Evolutionary conservation across 2,329 filamentous ascomycete genomes (phyloP).

Genomic region (Penicillium italicum): DNA sequence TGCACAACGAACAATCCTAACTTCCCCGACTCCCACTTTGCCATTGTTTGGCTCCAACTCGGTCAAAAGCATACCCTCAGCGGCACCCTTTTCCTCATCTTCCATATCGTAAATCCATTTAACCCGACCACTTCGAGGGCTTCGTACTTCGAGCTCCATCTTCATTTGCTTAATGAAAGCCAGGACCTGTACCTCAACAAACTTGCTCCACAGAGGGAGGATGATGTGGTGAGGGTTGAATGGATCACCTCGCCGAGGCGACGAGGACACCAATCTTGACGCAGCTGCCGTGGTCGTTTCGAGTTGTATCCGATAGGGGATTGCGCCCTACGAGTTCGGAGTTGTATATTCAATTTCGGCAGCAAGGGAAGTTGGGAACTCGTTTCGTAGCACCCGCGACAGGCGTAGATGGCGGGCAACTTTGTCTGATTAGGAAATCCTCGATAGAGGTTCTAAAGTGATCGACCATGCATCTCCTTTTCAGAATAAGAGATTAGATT

Average conservation of each 20-base stretch:
- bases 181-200: constrained; percentile 57
- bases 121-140: constrained; percentile 47
- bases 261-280: constrained; percentile 36
- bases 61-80: constrained; percentile 53
- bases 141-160: constrained; percentile 64
- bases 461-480: constrained; percentile 60
- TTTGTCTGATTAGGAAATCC: constrained; percentile 13
- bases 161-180: constrained; percentile 65
- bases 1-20: constrained; percentile 13
- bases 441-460: constrained; percentile 39
- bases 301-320: constrained; percentile 47
- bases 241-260: constrained; percentile 50
- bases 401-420: constrained; percentile 52
- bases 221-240: constrained; percentile 52
- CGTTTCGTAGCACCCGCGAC: constrained; percentile 54
- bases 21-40: constrained; percentile 29
- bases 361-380: constrained; percentile 55
- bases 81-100: constrained; percentile 51
- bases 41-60: constrained; percentile 42
- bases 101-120: constrained; percentile 53
- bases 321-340: constrained; percentile 30
- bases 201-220: constrained; percentile 56
- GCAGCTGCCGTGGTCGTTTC: constrained; percentile 47
- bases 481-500: constrained; percentile 49
- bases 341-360: constrained; percentile 53